Base-by-base conservation (phyloP, 441 rosid genomes). In the Eruca vesicaria region DNA sequence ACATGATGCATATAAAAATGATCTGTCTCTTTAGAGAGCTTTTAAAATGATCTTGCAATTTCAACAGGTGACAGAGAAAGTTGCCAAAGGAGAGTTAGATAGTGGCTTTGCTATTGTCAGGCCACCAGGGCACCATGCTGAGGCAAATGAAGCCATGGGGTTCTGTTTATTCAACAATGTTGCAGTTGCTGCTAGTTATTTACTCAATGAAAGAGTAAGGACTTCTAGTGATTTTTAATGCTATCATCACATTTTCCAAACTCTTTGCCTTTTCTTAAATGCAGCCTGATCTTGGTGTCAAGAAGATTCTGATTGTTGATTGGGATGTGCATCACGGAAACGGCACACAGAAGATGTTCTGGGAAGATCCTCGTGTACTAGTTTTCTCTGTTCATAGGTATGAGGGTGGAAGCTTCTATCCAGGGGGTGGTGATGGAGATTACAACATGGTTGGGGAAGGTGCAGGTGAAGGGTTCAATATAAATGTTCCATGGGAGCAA, bases 251-350 rank as follows among this genome's bases (percentile, higher is more conserved):
- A 29, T 5, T 31, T 48, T 9, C 10, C 9, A 29, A 21, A 6
- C 9, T 61, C 18, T 11, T 60, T 48, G 21, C 63, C 10, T 45
- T 67, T 16, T 66, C 32, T 12, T 12, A 33, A 29, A 38, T 71
- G 69, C 88, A 87, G 93, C 88, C 88, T 4, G 95, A 89, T 74
- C 59, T 55, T 20, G 59, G 94, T 72, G 69, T 93, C 69, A 91
- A 86, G 59, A 93, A 82, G 80, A 89, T 96, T 73, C 72, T 96
- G 85, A 80, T 96, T 82, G 98, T 91, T 80, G 99, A 93, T 78
- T 93, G 99, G 99, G 99, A 96, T 85, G 97, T 91, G 62, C 99
- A 96, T 80, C 98, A 96, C 29, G 99, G 98, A 69, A 96, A 96
- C 78, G 97, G 97, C 63, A 96, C 97, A 19, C 97, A 93, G 81